Evolutionary conservation across 1,284 basidiomycete species (phyloP).

Genomic region (Pseudozyma pruni): DNA sequence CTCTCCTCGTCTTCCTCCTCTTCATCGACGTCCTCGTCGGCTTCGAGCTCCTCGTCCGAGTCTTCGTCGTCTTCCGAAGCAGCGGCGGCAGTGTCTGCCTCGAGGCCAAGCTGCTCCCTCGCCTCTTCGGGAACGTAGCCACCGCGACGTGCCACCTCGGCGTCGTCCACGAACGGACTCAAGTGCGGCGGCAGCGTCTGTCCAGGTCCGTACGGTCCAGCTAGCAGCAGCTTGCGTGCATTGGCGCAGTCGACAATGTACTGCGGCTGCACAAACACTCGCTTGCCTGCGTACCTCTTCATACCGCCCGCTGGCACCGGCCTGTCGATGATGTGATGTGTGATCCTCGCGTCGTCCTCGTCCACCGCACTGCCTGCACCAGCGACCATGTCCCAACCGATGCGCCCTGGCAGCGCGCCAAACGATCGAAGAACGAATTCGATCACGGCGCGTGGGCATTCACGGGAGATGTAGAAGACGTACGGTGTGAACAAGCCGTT

Average conservation of each 20-base stretch:
- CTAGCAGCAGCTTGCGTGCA: conserved; percentile 81
- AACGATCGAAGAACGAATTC: conserved; percentile 94
- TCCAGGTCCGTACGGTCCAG: conserved; percentile 88
- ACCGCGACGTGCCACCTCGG: conserved; percentile 70
- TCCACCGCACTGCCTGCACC: conserved; percentile 85
- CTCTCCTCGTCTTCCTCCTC: conserved; percentile 64
- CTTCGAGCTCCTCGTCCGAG: conserved; percentile 48
- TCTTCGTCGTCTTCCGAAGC: conserved; percentile 65
- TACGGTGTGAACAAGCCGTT: conserved; percentile 80
- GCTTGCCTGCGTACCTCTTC: conserved; percentile 69
- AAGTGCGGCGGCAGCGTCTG: conserved; percentile 90
- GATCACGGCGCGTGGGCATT: conserved; percentile 89
- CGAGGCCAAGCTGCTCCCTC: conserved; percentile 70
- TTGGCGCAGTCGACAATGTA: conserved; percentile 98
- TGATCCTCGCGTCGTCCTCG: conserved; percentile 76
- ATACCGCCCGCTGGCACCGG: conserved; percentile 71
- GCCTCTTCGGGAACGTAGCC: conserved; percentile 70
- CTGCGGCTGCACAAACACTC: conserved; percentile 95
- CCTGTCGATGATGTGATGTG: conserved; percentile 94
- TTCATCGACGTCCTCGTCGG: conserved; percentile 69
- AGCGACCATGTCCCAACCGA: conserved; percentile 84
- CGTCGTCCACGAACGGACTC: conserved; percentile 89
- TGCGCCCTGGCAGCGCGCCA: conserved; percentile 76
- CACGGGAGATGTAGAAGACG: conserved; percentile 93
- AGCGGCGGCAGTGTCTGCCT: conserved; percentile 74